Evolutionary conservation across 83 land plant species (phyloP).

Genomic region (Diphasiastrum complanatum): DNA sequence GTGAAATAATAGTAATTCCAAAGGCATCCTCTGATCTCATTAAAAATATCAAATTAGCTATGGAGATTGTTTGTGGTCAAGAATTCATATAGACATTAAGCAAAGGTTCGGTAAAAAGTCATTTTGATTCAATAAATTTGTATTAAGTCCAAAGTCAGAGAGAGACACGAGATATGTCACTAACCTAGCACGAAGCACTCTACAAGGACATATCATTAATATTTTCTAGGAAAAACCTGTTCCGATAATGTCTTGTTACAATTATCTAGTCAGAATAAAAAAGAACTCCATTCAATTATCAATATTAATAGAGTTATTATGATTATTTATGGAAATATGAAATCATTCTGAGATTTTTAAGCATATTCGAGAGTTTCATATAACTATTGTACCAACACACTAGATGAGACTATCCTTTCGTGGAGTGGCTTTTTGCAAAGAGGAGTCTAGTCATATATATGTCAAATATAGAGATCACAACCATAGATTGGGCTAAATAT

Average conservation of each 20-base stretch:
- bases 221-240: conserved; percentile 17
- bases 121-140: conserved; percentile 15
- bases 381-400: conserved; percentile 3
- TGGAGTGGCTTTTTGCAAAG: conserved; percentile 10
- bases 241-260: too few species aligned
- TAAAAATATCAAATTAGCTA: too few species aligned
- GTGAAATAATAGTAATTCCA: too few species aligned
- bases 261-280: too few species aligned
- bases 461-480: too few species aligned
- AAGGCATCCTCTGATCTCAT: too few species aligned
- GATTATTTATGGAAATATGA: too few species aligned
- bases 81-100: conserved; percentile 10
- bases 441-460: conserved; percentile 1
- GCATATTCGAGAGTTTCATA: too few species aligned
- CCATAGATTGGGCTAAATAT: too few species aligned
- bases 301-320: too few species aligned
- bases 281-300: too few species aligned
- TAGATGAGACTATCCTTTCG: conserved; percentile 7
- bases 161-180: conserved; percentile 15
- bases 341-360: too few species aligned
- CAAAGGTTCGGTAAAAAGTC: conserved; percentile 14
- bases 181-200: conserved; percentile 17
- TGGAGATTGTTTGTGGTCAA: conserved; percentile 6
- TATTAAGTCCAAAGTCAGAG: conserved; percentile 11
- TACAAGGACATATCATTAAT: conserved; percentile 11